A percentile compares a stretch with the other conserved stretches of the same genome.
phyloP scores from a whole-genome alignment of 2,329 filamentous ascomycete genomes.

The Claviceps sp. region DNA sequence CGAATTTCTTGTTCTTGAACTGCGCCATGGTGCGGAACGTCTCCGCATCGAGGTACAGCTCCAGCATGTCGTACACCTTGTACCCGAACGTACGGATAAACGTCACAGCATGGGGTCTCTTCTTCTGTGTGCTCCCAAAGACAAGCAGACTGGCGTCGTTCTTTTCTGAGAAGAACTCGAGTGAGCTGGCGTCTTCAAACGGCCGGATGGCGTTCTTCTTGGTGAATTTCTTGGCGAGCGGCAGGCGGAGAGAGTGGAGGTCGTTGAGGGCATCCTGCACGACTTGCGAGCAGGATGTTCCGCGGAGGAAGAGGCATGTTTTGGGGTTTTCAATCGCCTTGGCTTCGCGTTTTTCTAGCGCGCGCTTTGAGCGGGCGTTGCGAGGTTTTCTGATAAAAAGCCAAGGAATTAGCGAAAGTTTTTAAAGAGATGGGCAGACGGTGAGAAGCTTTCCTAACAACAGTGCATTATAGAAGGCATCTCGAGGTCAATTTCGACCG shows the following conservation, averaged over 20 bases:
- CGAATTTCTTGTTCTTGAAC: constrained; percentile 65
- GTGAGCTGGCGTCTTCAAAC: constrained; percentile 75
- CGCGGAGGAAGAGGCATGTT: constrained; percentile 77
- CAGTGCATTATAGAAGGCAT: no score
- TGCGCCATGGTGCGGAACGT: constrained; percentile 56
- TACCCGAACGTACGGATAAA: constrained; percentile 70
- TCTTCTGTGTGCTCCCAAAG: constrained; percentile 81
- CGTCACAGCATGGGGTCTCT: constrained; percentile 84
- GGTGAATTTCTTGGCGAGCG: constrained; percentile 77
- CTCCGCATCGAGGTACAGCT: constrained; percentile 68
- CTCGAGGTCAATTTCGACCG: no score
- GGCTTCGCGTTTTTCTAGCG: constrained; percentile 83
- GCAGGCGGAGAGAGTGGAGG: constrained; percentile 71
- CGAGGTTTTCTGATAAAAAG: constrained; percentile 36
- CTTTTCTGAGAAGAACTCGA: constrained; percentile 94
- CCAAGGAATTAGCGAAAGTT: background rate
- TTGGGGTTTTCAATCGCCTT: constrained; percentile 85
- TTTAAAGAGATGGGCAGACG: background rate
- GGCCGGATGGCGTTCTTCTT: constrained; percentile 96
- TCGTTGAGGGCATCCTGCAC: constrained; percentile 76
- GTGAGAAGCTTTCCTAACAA: no score
- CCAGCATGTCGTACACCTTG: constrained; percentile 89
- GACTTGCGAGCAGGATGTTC: constrained; percentile 71
- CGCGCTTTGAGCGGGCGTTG: constrained; percentile 83
- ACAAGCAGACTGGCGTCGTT: constrained; percentile 83